Evolutionary conservation across 192 early-diverging fungal genomes (phyloP), one percentile per base, ranked within the genome.

Genomic region (Dimargaris cristalligena): DNA sequence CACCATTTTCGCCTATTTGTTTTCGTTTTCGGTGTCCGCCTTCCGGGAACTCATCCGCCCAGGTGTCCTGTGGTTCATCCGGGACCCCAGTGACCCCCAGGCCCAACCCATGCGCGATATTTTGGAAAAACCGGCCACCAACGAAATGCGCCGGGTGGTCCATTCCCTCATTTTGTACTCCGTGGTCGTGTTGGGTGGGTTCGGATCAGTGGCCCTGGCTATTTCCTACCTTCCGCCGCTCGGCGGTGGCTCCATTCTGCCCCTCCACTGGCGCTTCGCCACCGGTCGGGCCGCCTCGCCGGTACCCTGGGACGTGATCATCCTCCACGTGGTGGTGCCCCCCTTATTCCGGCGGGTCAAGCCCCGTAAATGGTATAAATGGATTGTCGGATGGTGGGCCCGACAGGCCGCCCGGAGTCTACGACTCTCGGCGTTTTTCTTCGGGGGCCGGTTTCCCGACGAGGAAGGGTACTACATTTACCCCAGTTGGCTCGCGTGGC

Each of bases 61-160:
- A 2, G 95, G 95, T 22, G 89, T 96, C 28, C 79, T 99, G 78
- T 99, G 95, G 95, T 97, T 97, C 65, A 90, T 99, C 57, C 83
- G 92, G 46, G 94, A 99, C 63, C 94, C 93, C 1, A 93, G 89
- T 50, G 95, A 99, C 65, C 88, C 91, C 23, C 82, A 89, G 33
- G 94, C 94, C 67, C 84, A 91, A 64, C 90, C 93, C 6, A 87
- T 99, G 61, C 81, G 86, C 54, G 95, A 99, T 62, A 92, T 97
- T 35, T 62, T 92, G 3, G 88, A 92, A 60, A 77, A 84, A 20
- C 83, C 87, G 31, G 71, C 86, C 26, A 59, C 76, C 26, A 68
- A 78, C 28, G 89, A 96, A 65, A 67, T 94, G 48, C 74, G 82
- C 67, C 94, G 94, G 70, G 80, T 99, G 44, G 77, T 74, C 3